Percentiles rank a stretch among this genome's conserved stretches.
phyloP scores from a whole-genome alignment of 352 stramenopile species.

The Pythium dissimile region DNA sequence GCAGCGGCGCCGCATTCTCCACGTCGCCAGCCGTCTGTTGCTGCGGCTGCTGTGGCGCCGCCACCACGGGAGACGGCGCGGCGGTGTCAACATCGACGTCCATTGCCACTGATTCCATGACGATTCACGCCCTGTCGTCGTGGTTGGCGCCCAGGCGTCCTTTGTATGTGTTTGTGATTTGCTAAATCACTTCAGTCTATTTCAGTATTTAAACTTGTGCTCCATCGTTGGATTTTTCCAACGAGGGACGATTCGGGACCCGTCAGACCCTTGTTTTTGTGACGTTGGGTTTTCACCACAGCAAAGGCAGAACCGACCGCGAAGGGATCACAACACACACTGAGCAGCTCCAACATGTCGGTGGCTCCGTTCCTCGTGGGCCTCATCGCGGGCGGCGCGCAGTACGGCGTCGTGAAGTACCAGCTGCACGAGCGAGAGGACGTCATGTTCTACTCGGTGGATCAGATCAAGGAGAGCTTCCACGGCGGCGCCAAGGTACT shows the following conservation, averaged over 20 bases:
- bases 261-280: conserved; percentile 19
- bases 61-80: conserved; percentile 7
- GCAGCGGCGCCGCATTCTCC: conserved; percentile 38
- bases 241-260: conserved; percentile 3
- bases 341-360: conserved; percentile 41
- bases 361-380: conserved; percentile 68
- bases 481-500: conserved; percentile 30
- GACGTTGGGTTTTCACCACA: background rate
- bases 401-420: conserved; percentile 68
- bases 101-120: conserved; percentile 29
- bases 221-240: no score
- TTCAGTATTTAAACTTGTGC: background rate
- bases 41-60: conserved; percentile 3
- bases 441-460: conserved; percentile 63
- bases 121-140: conserved; percentile 7
- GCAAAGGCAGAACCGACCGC: conserved; percentile 4
- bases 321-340: background rate
- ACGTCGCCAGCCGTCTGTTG: background rate
- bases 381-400: conserved; percentile 52
- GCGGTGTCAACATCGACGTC: conserved; percentile 28
- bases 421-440: conserved; percentile 67
- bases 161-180: conserved; percentile 1
- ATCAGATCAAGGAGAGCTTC: conserved; percentile 63
- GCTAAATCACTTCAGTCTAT: no score
- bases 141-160: conserved; percentile 13